phyloP scores from a whole-genome alignment of 2,329 filamentous ascomycete species.

The Ophiosphaerella herpotricha region DNA sequence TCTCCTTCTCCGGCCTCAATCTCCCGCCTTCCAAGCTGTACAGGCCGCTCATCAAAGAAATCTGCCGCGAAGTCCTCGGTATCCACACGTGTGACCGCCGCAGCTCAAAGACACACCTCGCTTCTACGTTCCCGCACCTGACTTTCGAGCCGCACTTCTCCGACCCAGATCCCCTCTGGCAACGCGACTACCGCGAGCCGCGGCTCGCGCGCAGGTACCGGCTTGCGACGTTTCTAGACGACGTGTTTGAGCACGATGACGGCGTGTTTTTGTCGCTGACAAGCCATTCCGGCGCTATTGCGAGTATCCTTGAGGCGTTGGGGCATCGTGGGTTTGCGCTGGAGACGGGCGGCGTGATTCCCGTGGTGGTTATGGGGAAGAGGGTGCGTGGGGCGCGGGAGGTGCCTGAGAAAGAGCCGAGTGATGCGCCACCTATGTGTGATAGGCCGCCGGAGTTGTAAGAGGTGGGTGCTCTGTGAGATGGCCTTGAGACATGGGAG shows the following conservation, averaged over 20 bases:
- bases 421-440: constrained; percentile 38
- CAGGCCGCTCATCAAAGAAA: constrained; percentile 65
- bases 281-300: constrained; percentile 63
- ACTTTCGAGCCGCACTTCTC: constrained; percentile 64
- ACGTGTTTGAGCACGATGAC: constrained; percentile 56
- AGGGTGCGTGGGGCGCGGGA: constrained; percentile 42
- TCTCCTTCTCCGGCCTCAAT: constrained; percentile 61
- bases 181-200: constrained; percentile 43
- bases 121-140: constrained; percentile 55
- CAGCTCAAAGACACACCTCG: constrained; percentile 57
- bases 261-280: constrained; percentile 59
- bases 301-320: constrained; percentile 58
- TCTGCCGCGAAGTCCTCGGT: constrained; percentile 67
- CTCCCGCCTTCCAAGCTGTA: constrained; percentile 59
- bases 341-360: constrained; percentile 69
- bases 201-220: constrained; percentile 26
- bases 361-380: constrained; percentile 66
- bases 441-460: constrained; percentile 18
- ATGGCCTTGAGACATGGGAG: no score
- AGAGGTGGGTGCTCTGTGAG: neutral
- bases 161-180: constrained; percentile 62
- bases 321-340: constrained; percentile 64
- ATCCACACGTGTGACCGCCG: constrained; percentile 72
- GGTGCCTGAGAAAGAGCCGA: constrained; percentile 36
- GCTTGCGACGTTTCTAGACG: constrained; percentile 51